A percentile compares a stretch with the other conserved stretches of the same genome.
Conservation (phyloP, 495 filamentous ascomycete species). For the Penicillium argentinense region DNA sequence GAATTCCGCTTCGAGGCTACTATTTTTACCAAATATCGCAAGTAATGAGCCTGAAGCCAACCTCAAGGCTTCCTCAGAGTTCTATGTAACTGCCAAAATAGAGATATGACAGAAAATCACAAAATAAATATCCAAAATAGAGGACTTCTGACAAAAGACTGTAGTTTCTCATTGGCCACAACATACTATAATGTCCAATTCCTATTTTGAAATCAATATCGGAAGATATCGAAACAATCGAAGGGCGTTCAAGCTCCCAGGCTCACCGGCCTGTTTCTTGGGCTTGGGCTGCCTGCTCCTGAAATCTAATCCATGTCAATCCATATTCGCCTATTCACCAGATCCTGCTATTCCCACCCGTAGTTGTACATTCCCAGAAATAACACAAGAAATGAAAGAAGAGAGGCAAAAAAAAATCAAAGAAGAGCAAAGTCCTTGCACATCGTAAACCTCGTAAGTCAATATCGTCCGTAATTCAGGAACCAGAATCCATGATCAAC, state of each 20-base stretch:
- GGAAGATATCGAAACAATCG: background rate
- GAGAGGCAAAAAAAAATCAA: background rate
- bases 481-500: background rate
- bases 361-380: constrained; percentile 4
- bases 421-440: background rate
- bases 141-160: no score
- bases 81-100: no score
- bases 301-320: background rate
- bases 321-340: background rate
- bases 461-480: background rate
- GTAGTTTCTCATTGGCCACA: no score
- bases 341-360: background rate
- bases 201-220: no score
- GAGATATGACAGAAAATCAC: no score
- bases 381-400: background rate
- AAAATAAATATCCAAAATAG: no score
- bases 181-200: no score
- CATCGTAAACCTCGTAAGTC: background rate
- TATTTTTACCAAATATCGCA: no score
- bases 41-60: no score
- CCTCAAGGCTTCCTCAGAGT: no score
- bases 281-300: background rate
- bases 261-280: background rate
- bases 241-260: background rate
- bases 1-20: no score